Evolutionary conservation across 148 eudicot genomes (phyloP), one percentile per base, ranked within the genome.

Genomic region (Selenicereus undatus): DNA sequence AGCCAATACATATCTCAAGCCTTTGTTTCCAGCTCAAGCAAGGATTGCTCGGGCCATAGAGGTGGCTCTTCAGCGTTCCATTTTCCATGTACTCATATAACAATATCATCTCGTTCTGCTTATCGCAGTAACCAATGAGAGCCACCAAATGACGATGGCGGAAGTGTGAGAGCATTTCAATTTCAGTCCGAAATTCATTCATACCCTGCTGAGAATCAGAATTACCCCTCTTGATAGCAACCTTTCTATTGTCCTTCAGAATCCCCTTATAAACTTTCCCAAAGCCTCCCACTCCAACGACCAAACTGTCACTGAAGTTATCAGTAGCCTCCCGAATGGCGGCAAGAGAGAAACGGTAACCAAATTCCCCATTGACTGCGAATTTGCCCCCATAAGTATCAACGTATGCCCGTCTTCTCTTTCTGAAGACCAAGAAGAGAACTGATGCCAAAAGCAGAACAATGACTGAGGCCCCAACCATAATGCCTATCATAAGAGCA

Each of bases 81-180:
- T 90, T 87, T 58, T 82, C 90, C 94, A 91, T 90, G 83, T 86
- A 91, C 87, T 91, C 93, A 26, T 91, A 91, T 3, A 91, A 39
- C 80, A 91, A 81, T 73, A 91, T 90, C 95, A 89, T 87, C 88
- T 91, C 95, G 26, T 87, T 84, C 9, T 84, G 70, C 30, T 90
- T 91, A 45, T 91, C 83, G 75, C 95, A 91, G 75, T 90, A 91
- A 22, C 94, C 94, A 66, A 91, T 87, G 13, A 91, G 79, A 56
- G 94, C 87, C 8, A 91, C 92, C 74, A 91, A 65, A 86, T 91
- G 94, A n/a, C 94, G 90, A 83, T 91, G 94, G 27, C 91, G 91
- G 39, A 91, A 89, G 72, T 91, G 92, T 35, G 94, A 91, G 36
- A 91, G 42, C 92, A 91, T 87, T 76, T 90, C 93, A 11, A 91